Evolutionary conservation across 805 yeast genomes (phyloP), one percentile per base, ranked within the genome.

Genomic region (Candida morakotiae): DNA sequence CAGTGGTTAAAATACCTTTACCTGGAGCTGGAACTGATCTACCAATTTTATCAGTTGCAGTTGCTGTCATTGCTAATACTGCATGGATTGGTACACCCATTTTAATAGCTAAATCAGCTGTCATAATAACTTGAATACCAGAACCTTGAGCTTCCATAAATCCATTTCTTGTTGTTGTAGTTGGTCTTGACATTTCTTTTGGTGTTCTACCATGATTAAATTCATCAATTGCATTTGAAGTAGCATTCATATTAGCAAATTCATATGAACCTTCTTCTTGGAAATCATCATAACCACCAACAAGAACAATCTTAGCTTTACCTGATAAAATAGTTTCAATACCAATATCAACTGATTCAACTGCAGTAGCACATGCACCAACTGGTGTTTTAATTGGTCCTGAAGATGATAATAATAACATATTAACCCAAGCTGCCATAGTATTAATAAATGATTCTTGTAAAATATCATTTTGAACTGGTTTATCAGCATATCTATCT

Each of bases 11-110:
- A 50, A 93, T 85, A 83, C 99, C 99, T 73, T 91, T 87, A 64
- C 99, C 99, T 69, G 99, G 99, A 59, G 98, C 98, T 49, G 99
- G 99, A 49, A 93, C 91, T 35, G 98, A 89, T 71, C 97, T 84
- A 60, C 98, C 97, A 62, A 91, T 91, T 81, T 89, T 94, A 67
- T 93, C 99, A 43, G 95, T 79, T 37, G 98, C 98, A 56, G 98
- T 94, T 39, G 96, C 91, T 40, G 96, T 77, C 77, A 89, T 69
- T 38, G 95, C 98, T 52, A 89, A 75, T 45, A 93, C 80, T 67
- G 96, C 98, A 55, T 94, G 87, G 55, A 93, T 87, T 61, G 99
- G 99, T 52, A 94, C 97, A 73, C 99, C 99, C 99, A 93, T 93
- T 60, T 83, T 79, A 50, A 93, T 55, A 26, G 99, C 99, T 49